Evolutionary conservation across 768 basidiomycete genomes (phyloP).

Genomic region (Ramaria rubella): DNA sequence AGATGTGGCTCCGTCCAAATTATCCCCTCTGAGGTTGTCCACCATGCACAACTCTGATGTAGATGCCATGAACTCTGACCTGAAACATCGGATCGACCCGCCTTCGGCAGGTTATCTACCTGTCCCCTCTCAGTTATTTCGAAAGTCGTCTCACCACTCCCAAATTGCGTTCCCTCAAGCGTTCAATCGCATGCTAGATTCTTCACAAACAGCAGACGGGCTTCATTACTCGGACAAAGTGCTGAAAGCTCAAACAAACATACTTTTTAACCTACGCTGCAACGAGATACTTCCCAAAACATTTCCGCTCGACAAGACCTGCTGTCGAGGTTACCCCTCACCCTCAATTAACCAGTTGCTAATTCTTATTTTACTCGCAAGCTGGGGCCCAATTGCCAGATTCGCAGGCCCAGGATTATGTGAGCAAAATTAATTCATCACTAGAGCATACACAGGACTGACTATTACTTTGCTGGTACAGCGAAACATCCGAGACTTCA

Average conservation of each 20-base stretch:
- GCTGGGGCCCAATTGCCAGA: constrained; percentile 45
- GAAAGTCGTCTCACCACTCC: constrained; percentile 11
- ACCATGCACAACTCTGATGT: constrained; percentile 76
- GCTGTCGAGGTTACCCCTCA: constrained; percentile 71
- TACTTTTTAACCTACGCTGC: constrained; percentile 76
- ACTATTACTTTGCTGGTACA: not conserved
- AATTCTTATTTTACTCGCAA: constrained; percentile 39
- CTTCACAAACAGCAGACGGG: constrained; percentile 74
- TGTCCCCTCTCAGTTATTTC: not conserved
- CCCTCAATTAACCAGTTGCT: constrained; percentile 51
- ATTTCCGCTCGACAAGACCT: constrained; percentile 69
- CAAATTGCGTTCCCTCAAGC: constrained; percentile 48
- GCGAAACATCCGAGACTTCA: constrained; percentile 8
- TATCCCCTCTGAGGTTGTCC: constrained; percentile 54
- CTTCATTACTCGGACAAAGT: constrained; percentile 68
- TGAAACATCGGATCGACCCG: constrained; percentile 58
- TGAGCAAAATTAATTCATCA: constrained; percentile 16
- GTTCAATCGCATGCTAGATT: constrained; percentile 75
- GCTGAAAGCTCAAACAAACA: constrained; percentile 61
- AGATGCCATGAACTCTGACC: constrained; percentile 86
- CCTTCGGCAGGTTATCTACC: constrained; percentile 12
- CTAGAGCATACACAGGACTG: constrained; percentile 13
- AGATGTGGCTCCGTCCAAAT: constrained; percentile 56
- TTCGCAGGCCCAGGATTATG: constrained; percentile 27
- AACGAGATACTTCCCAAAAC: constrained; percentile 60